Evolutionary conservation across 2,329 filamentous ascomycete species (phyloP).

Genomic region (Septoria petroselini): DNA sequence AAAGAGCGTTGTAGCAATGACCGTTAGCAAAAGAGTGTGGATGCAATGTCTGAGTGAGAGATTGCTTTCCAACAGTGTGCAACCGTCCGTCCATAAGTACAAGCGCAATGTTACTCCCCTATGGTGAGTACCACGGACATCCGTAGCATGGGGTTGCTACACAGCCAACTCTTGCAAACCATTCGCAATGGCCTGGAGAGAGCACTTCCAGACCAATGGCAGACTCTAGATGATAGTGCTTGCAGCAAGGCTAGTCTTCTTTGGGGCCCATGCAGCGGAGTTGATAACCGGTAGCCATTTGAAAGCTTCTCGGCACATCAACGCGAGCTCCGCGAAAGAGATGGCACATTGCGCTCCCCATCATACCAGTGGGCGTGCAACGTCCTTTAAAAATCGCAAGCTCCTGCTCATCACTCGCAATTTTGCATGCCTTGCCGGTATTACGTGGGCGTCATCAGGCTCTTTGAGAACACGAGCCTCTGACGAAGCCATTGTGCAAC

Average conservation of each 20-base stretch:
- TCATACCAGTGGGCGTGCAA: constrained; percentile 7
- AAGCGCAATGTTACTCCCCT: constrained; percentile 4
- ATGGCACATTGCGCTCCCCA: constrained; percentile 7
- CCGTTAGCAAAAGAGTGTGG: constrained; percentile 11
- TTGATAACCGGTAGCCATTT: constrained; percentile 1
- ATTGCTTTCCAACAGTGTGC: constrained; percentile 9
- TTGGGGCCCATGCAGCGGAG: constrained; percentile 3
- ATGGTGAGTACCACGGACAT: constrained; percentile 11
- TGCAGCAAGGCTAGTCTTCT: constrained; percentile 8
- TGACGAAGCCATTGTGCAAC: too few species aligned
- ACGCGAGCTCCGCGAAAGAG: constrained; percentile 6
- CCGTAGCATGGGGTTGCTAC: constrained; percentile 1
- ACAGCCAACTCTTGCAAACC: constrained; percentile 9
- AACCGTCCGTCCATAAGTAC: constrained; percentile 13
- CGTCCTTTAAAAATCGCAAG: not conserved
- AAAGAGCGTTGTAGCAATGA: constrained; percentile 1
- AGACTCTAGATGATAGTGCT: not conserved
- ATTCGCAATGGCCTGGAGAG: constrained; percentile 1
- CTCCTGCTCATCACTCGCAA: constrained; percentile 6
- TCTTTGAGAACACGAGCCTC: too few species aligned
- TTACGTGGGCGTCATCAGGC: not conserved
- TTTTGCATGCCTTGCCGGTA: constrained; percentile 11
- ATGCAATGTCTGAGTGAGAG: constrained; percentile 2
- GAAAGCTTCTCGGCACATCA: not conserved
- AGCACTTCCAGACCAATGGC: not conserved